A percentile compares a stretch with the other conserved stretches of the same genome.
Conservation (phyloP, 495 filamentous ascomycete genomes). For the Penicillium paradoxum region DNA sequence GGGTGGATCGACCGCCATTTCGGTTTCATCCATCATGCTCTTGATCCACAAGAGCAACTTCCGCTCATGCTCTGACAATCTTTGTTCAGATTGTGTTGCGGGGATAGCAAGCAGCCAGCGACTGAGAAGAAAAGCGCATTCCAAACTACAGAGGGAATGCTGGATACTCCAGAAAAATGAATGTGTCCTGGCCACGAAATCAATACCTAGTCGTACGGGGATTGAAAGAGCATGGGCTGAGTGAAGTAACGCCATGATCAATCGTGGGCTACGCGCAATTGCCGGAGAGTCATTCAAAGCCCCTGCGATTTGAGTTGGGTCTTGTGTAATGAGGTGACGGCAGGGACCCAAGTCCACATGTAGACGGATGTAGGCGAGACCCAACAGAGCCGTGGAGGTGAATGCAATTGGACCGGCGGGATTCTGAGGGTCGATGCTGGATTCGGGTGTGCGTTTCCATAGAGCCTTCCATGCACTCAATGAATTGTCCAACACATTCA, state of each 20-base stretch:
- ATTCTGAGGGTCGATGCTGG: slow-evolving; percentile 49
- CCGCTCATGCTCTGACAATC: slow-evolving; percentile 53
- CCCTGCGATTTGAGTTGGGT: slow-evolving; percentile 40
- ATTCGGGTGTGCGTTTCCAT: slow-evolving; percentile 51
- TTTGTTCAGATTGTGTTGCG: slow-evolving; percentile 39
- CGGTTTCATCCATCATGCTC: slow-evolving; percentile 72
- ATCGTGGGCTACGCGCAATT: slow-evolving; percentile 41
- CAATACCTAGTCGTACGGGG: slow-evolving; percentile 49
- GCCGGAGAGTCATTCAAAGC: slow-evolving; percentile 38
- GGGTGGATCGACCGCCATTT: slow-evolving; percentile 55
- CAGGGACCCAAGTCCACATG: slow-evolving; percentile 46
- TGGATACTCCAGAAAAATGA: slow-evolving; percentile 55
- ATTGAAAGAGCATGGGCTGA: slow-evolving; percentile 52
- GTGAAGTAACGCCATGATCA: slow-evolving; percentile 49
- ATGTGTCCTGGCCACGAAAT: slow-evolving; percentile 48
- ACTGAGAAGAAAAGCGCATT: slow-evolving; percentile 50
- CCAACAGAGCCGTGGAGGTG: slow-evolving; percentile 50
- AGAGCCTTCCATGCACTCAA: slow-evolving; percentile 48
- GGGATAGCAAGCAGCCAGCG: slow-evolving; percentile 51
- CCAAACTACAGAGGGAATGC: slow-evolving; percentile 51
- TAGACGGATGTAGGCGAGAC: slow-evolving; percentile 49
- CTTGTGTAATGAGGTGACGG: slow-evolving; percentile 44
- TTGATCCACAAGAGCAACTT: slow-evolving; percentile 62
- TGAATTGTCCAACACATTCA: slow-evolving; percentile 39
- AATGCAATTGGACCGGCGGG: slow-evolving; percentile 52